These are phyloP conservation scores for Gyrodon lividus DNA, from an alignment of 768 basidiomycete species.

Conservation along the genomic window DNA sequence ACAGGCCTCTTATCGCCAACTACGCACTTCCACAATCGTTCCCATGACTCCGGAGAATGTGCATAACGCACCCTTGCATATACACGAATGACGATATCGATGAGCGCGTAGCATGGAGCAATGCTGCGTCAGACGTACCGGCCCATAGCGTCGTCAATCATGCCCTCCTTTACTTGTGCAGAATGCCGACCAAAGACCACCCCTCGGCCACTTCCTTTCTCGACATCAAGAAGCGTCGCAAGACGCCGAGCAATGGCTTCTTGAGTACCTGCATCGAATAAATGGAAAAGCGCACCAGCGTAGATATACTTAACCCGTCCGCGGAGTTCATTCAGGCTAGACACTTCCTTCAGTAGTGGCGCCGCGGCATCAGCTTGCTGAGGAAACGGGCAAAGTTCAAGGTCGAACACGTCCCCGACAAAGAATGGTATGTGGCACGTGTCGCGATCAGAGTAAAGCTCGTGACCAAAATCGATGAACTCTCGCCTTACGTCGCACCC, in stretches of 20 bases:
- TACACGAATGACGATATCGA: too few relatives aligned
- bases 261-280: slow-evolving; percentile 35
- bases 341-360: slow-evolving; percentile 4
- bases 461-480: too few relatives aligned
- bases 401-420: slow-evolving; percentile 29
- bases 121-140: slow-evolving; percentile 16
- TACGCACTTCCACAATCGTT: slow-evolving; percentile 28
- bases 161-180: slow-evolving; percentile 26
- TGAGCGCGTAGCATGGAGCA: too few relatives aligned
- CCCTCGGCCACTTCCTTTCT: slow-evolving; percentile 21
- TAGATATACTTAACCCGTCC: slow-evolving; percentile 30
- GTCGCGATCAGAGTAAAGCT: background rate
- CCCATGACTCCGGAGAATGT: slow-evolving; percentile 32
- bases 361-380: background rate
- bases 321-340: slow-evolving; percentile 21
- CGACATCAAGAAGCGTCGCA: slow-evolving; percentile 20
- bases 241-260: slow-evolving; percentile 31
- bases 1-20: slow-evolving; percentile 10
- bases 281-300: slow-evolving; percentile 35
- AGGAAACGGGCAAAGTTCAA: slow-evolving; percentile 7
- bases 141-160: slow-evolving; percentile 27
- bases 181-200: slow-evolving; percentile 36
- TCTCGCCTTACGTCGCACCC: slow-evolving; percentile 3
- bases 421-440: slow-evolving; percentile 28
- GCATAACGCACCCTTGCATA: too few relatives aligned